These are phyloP conservation scores for Lasiosphaeriaceae sp. DNA, from an alignment of 495 filamentous ascomycete species.

Conservation along the genomic window DNA sequence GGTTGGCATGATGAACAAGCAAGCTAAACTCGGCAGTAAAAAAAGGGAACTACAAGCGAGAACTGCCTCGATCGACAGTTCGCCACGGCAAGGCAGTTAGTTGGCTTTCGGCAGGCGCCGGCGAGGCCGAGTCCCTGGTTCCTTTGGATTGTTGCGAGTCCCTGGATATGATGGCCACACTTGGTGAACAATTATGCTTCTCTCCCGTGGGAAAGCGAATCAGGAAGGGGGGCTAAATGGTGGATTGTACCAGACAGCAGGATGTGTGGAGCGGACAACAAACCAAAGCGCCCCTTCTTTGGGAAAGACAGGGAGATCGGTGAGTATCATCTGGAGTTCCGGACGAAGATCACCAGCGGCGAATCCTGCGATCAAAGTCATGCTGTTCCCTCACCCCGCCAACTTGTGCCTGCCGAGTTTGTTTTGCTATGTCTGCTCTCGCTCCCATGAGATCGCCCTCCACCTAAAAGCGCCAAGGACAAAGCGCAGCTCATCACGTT, in stretches of 20 bases:
- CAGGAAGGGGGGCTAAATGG: not conserved
- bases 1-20: not conserved
- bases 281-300: not conserved
- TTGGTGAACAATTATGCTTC: not conserved
- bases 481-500: not conserved
- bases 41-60: not conserved
- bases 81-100: constrained; percentile 1
- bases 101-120: constrained; percentile 2
- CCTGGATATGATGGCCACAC: not conserved
- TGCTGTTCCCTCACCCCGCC: constrained; percentile 6
- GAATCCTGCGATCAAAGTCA: constrained; percentile 14
- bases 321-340: constrained; percentile 24
- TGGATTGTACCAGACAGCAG: not conserved
- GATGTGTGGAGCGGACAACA: not conserved
- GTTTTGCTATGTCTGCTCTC: not conserved
- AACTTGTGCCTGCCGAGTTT: not conserved
- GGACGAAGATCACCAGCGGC: constrained; percentile 18
- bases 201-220: not conserved
- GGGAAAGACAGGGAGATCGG: constrained; percentile 5
- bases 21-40: not conserved
- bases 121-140: constrained; percentile 15
- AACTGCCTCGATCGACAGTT: constrained; percentile 3
- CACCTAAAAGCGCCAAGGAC: constrained; percentile 1
- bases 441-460: constrained; percentile 3
- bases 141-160: not conserved